phyloP scores from a whole-genome alignment of 2,329 filamentous ascomycete species.

The Calonectria multiphialidica region DNA sequence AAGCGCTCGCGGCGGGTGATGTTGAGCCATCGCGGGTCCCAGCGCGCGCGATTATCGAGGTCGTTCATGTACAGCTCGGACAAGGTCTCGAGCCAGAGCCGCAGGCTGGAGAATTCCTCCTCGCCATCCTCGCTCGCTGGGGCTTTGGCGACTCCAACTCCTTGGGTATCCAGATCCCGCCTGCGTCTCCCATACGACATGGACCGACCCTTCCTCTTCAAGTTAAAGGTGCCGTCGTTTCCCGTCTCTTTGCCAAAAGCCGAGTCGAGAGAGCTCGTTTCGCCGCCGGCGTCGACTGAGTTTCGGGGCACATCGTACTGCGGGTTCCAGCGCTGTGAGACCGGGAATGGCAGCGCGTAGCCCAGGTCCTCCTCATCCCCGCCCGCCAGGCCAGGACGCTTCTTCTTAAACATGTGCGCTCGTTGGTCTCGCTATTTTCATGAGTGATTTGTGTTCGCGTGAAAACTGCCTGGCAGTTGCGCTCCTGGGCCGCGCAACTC shows the following conservation, averaged over 20 bases:
- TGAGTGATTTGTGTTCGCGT: not conserved
- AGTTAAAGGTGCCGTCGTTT: not conserved
- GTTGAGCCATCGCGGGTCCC: constrained; percentile 43
- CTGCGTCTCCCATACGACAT: constrained; percentile 28
- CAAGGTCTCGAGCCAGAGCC: constrained; percentile 46
- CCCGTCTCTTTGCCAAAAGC: constrained; percentile 2
- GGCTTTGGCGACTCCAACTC: not conserved
- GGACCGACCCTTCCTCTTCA: constrained; percentile 5
- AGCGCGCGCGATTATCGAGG: constrained; percentile 41
- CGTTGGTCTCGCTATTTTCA: not conserved
- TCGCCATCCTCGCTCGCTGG: not conserved
- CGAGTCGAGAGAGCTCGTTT: not conserved
- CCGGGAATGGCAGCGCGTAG: constrained; percentile 36
- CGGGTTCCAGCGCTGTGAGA: constrained; percentile 44
- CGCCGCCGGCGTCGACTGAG: constrained; percentile 22
- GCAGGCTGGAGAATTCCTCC: constrained; percentile 41
- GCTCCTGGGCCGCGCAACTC: not conserved
- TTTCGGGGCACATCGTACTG: constrained; percentile 40
- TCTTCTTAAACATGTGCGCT: constrained; percentile 26
- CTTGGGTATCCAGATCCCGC: constrained; percentile 32
- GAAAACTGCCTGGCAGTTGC: no score
- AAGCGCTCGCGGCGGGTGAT: constrained; percentile 40
- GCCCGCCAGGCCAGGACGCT: constrained; percentile 1
- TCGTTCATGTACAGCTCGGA: constrained; percentile 47
- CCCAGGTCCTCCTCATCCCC: constrained; percentile 25